phyloP scores from a whole-genome alignment of 75 land plant species.

The Chamaecyparis obtusa region DNA sequence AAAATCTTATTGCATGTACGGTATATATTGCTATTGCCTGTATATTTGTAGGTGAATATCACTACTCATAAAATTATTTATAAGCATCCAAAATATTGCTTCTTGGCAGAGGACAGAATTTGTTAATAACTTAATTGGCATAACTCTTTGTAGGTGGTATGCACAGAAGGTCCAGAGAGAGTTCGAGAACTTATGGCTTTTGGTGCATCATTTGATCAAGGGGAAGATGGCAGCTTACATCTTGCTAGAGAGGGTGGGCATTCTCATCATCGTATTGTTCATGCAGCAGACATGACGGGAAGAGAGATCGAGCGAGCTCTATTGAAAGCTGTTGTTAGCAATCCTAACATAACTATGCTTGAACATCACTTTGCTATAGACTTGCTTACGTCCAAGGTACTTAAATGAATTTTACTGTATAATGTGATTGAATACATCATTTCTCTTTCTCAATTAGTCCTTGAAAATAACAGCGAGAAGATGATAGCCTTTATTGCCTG shows the following conservation, averaged over 20 bases:
- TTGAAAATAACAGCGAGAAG: background rate
- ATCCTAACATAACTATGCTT: slow-evolving; percentile 76
- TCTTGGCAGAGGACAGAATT: background rate
- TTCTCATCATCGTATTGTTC: slow-evolving; percentile 95
- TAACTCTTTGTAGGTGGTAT: slow-evolving; percentile 67
- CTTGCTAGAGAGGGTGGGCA: slow-evolving; percentile 99
- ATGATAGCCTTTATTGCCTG: background rate
- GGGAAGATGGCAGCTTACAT: slow-evolving; percentile 97
- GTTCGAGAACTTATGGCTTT: slow-evolving; percentile 88
- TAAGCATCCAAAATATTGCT: background rate
- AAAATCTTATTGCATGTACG: too few species aligned
- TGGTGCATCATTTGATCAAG: slow-evolving; percentile 98
- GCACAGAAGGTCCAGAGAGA: slow-evolving; percentile 98
- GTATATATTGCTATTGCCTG: too few species aligned
- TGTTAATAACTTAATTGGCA: background rate
- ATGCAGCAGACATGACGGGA: slow-evolving; percentile 99
- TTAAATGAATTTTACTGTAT: background rate
- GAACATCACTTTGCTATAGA: slow-evolving; percentile 96
- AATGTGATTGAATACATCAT: background rate
- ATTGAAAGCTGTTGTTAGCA: slow-evolving; percentile 62
- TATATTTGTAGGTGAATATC: background rate
- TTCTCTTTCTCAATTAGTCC: background rate
- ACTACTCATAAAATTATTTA: background rate
- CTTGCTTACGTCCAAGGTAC: slow-evolving; percentile 81
- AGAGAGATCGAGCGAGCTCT: slow-evolving; percentile 96